Percentiles rank a stretch among this genome's conserved stretches.
Evolutionary conservation across 306 rosid species (phyloP).

Genomic region (Astragalus membranaceus): DNA sequence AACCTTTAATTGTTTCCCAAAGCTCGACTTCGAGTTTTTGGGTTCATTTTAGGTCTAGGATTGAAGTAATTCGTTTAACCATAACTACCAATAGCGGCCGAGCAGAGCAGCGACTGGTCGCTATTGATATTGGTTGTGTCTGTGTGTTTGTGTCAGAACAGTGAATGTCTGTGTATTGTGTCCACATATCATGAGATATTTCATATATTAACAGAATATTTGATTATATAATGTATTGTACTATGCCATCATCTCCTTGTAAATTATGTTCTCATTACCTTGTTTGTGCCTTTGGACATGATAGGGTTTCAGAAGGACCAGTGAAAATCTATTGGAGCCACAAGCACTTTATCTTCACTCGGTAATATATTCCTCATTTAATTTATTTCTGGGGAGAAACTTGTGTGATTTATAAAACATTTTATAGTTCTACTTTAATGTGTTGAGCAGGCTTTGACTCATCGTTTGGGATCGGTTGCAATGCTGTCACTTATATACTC

Average conservation of each 20-base stretch:
- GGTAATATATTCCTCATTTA: slow-evolving; percentile 33
- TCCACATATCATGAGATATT: too few species aligned
- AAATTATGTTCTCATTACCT: not conserved
- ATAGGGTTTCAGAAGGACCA: slow-evolving; percentile 71
- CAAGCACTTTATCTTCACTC: slow-evolving; percentile 77
- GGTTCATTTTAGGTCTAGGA: not conserved
- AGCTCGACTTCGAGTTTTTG: not conserved
- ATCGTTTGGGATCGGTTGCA: slow-evolving; percentile 75
- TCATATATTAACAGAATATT: too few species aligned
- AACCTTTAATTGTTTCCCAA: not conserved
- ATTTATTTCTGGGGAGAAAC: slow-evolving; percentile 15
- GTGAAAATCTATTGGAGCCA: slow-evolving; percentile 45
- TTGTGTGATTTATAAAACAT: not conserved
- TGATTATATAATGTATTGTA: not conserved
- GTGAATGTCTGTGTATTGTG: too few species aligned
- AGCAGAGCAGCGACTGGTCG: too few species aligned
- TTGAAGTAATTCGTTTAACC: not conserved
- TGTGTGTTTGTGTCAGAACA: too few species aligned
- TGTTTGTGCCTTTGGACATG: not conserved
- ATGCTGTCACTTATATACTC: slow-evolving; percentile 78
- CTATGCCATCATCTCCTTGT: not conserved
- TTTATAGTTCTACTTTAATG: slow-evolving; percentile 20
- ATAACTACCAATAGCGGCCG: too few species aligned
- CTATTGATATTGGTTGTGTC: too few species aligned
- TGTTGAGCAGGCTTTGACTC: slow-evolving; percentile 77